These are phyloP conservation scores for Coccomyxa subellipsoidea DNA, from an alignment of 163 green algal species.

Conservation along the genomic window DNA sequence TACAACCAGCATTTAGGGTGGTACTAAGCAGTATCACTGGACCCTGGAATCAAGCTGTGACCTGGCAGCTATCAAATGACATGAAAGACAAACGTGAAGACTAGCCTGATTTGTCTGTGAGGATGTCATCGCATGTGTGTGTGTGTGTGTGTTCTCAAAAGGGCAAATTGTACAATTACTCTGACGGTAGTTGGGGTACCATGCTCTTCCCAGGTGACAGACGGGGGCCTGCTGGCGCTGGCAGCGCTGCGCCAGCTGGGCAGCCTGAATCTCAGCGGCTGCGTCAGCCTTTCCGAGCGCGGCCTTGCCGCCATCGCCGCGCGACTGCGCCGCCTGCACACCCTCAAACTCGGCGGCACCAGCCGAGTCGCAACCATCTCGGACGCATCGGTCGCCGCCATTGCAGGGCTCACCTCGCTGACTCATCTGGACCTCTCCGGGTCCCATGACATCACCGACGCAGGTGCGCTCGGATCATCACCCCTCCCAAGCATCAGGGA, in stretches of 20 bases:
- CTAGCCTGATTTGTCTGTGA: neutral
- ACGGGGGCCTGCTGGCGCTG: constrained; percentile 10
- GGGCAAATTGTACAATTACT: too few relatives aligned
- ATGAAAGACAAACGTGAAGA: too few relatives aligned
- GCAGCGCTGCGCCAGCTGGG: constrained; percentile 13
- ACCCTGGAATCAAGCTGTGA: too few relatives aligned
- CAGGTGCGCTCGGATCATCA: too few relatives aligned
- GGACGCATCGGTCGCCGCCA: constrained; percentile 19
- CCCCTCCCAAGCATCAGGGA: too few relatives aligned
- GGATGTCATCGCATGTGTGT: neutral
- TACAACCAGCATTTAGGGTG: too few relatives aligned
- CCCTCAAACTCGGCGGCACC: constrained; percentile 33
- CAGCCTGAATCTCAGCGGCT: constrained; percentile 19
- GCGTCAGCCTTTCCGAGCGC: constrained; percentile 6
- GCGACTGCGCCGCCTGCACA: neutral
- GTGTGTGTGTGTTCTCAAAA: too few relatives aligned
- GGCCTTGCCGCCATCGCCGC: constrained; percentile 10
- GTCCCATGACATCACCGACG: constrained; percentile 41
- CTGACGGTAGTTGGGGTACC: too few relatives aligned
- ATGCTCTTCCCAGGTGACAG: constrained; percentile 18
- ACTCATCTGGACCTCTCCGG: constrained; percentile 37
- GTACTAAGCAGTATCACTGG: too few relatives aligned
- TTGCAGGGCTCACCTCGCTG: constrained; percentile 25
- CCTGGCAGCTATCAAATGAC: too few relatives aligned
- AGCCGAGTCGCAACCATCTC: constrained; percentile 37